phyloP scores from a whole-genome alignment of 1,284 basidiomycete genomes.

The Anthracocystis setariae region DNA sequence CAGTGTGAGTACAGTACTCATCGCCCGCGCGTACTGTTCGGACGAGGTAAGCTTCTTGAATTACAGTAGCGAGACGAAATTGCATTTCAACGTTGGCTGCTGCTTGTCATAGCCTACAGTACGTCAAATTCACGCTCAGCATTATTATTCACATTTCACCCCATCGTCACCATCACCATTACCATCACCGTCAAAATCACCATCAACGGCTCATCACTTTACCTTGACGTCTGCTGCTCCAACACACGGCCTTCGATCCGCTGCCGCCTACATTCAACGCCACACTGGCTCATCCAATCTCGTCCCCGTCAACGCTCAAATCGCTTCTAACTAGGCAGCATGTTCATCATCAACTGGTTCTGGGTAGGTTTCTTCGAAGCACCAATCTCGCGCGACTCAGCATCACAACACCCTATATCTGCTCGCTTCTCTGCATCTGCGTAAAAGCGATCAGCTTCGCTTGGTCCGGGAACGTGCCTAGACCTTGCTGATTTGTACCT shows the following conservation, averaged over 20 bases:
- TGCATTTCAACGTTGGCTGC: too few species aligned
- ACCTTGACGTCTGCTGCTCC: background rate
- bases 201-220: constrained; percentile 5
- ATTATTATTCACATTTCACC: constrained; percentile 14
- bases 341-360: constrained; percentile 68
- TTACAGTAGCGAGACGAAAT: background rate
- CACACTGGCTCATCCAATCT: background rate
- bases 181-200: constrained; percentile 3
- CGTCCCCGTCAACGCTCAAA: background rate
- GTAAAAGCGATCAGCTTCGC: too few species aligned
- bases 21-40: background rate
- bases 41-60: background rate
- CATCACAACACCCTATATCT: background rate
- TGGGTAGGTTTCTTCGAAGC: constrained; percentile 55
- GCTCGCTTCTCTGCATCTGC: background rate
- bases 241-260: background rate
- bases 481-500: too few species aligned
- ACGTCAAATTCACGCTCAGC: constrained; percentile 34
- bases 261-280: background rate
- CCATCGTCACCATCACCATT: constrained; percentile 9
- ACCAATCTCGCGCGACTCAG: background rate
- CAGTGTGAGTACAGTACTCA: background rate
- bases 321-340: constrained; percentile 23
- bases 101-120: background rate
- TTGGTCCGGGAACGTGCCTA: too few species aligned